phyloP scores from a whole-genome alignment of 202 grass and related monocot genomes.

The Carex sylvatica region DNA sequence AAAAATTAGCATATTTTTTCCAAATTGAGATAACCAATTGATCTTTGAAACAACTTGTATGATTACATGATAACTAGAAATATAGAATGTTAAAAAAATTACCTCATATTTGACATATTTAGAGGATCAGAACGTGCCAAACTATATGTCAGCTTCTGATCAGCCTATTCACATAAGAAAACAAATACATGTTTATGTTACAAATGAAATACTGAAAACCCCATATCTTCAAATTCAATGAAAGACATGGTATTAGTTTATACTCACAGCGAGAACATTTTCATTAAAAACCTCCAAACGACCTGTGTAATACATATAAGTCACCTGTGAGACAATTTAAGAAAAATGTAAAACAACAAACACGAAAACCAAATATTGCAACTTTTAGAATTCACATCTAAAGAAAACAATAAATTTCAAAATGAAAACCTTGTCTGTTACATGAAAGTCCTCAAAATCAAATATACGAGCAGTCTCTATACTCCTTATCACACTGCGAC shows the following conservation, averaged over 20 bases:
- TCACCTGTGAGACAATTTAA: slow-evolving; percentile 53
- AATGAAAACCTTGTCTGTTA: slow-evolving; percentile 70
- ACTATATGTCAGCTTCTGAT: slow-evolving; percentile 93
- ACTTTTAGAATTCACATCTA: background rate
- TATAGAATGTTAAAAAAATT: slow-evolving; percentile 21
- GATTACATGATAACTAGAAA: slow-evolving; percentile 1
- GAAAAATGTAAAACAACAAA: slow-evolving; percentile 5
- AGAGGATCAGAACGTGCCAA: slow-evolving; percentile 63
- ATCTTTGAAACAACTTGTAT: background rate
- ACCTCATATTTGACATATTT: slow-evolving; percentile 76
- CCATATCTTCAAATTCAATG: background rate
- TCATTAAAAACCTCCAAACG: slow-evolving; percentile 93
- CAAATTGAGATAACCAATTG: background rate
- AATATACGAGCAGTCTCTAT: slow-evolving; percentile 96
- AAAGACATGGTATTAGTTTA: background rate
- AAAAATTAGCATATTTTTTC: slow-evolving; percentile 8
- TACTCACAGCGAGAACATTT: slow-evolving; percentile 85
- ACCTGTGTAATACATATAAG: slow-evolving; percentile 97
- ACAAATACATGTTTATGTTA: slow-evolving; percentile 20
- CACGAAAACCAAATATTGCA: slow-evolving; percentile 9
- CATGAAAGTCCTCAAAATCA: slow-evolving; percentile 92
- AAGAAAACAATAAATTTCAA: background rate
- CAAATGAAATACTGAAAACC: background rate
- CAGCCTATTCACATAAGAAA: slow-evolving; percentile 59
- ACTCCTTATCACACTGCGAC: slow-evolving; percentile 89